Conservation (phyloP, 1,284 basidiomycete genomes). For the Cutaneotrichosporon sp. region DNA sequence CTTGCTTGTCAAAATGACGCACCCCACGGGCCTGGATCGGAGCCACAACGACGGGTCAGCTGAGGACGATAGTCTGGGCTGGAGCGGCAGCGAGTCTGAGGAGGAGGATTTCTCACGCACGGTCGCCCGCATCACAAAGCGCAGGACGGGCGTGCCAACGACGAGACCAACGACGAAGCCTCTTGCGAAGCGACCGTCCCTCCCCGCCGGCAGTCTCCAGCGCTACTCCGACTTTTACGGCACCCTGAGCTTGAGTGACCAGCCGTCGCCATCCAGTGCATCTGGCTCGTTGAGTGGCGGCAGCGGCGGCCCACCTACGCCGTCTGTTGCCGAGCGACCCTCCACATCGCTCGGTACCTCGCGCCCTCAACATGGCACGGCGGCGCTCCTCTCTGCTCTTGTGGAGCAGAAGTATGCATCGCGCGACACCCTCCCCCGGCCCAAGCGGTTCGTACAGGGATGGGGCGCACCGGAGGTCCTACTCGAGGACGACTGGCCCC, state of each 20-base stretch:
- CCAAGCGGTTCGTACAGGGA: conserved; percentile 25
- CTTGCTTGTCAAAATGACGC: conserved; percentile 10
- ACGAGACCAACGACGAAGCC: no score
- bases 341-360: conserved; percentile 8
- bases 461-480: conserved; percentile 41
- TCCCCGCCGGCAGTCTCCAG: conserved; percentile 6
- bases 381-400: conserved; percentile 16
- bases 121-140: conserved; percentile 19
- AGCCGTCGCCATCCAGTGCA: not conserved
- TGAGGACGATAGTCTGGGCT: conserved; percentile 16
- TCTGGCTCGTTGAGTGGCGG: not conserved
- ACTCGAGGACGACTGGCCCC: conserved; percentile 27
- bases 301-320: conserved; percentile 3
- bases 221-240: not conserved
- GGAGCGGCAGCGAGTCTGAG: conserved; percentile 39
- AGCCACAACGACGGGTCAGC: not conserved
- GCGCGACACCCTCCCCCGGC: conserved; percentile 13
- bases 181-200: conserved; percentile 13
- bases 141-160: conserved; percentile 13
- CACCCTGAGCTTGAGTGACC: not conserved
- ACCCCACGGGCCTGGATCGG: not conserved
- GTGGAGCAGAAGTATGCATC: conserved; percentile 21
- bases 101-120: conserved; percentile 36
- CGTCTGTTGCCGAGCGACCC: conserved; percentile 9
- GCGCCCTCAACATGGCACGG: conserved; percentile 8